Evolutionary conservation across 495 filamentous ascomycete species (phyloP), one percentile per base, ranked within the genome.

Genomic region (Cairneyella variabilis): DNA sequence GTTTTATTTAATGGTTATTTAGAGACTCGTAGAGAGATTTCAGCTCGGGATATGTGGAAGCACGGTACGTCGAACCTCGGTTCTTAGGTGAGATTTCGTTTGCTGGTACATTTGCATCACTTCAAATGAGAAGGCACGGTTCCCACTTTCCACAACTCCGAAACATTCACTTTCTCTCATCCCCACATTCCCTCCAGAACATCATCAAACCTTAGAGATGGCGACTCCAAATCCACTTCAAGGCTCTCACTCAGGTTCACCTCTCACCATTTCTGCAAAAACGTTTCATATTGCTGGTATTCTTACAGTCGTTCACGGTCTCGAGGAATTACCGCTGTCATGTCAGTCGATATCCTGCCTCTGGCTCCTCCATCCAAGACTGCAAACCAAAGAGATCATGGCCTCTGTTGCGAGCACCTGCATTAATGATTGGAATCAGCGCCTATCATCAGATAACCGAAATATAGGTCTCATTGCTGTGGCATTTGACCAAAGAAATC

Each of bases 401-500:
- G 66, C 64, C 0, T 71, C 71, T 20, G 65, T 84, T 34, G 85
- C 83, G 9, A 67, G 69, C 3, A 69, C 73, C 1, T 69, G 70
- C n/a, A 76, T 89, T 40, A 55, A 63, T 30, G 73, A 78, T 56
- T 88, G 83, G 82, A 84, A 84, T 61, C 61, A 60, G 12, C 59
- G 57, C 23, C 37, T 6, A 7, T 14, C 57, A 11, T 58, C 69
- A 57, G 37, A 58, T 44, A 40, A 51, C 51, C 56, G 55, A 49
- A 50, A 56, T 37, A 57, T 61, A 50, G 81, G 86, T 3, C 63
- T 97, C 40, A 85, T 97, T 48, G 88, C 85, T 18, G 81, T 91
- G 11, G 77, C 87, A 2, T 93, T 92, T 62, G 93, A 97, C 61
- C 88, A 91, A 65, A 73, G 92, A 23, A 98, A 98, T 60, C 93